phyloP scores from a whole-genome alignment of 306 rosid species.

The Lagenaria siceraria region DNA sequence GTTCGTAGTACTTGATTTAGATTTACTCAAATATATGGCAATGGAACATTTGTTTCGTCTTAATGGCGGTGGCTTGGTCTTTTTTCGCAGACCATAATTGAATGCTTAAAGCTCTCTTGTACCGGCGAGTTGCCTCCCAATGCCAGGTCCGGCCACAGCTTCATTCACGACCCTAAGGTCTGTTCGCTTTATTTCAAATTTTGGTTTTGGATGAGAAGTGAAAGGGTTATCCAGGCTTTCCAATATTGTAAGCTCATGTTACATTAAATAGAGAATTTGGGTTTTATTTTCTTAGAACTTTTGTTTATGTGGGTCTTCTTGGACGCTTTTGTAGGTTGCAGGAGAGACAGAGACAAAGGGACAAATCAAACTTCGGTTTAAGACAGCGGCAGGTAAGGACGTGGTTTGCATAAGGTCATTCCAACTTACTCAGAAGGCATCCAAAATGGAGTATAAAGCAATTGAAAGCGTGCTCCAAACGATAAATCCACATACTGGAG shows the following conservation, averaged over 20 bases:
- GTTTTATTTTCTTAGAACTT: neutral
- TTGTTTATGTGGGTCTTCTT: neutral
- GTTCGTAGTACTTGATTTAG: neutral
- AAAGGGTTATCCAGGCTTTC: no score
- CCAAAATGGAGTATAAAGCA: constrained; percentile 92
- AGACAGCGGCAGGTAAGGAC: constrained; percentile 79
- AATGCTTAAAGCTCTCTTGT: constrained; percentile 95
- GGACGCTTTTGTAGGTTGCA: constrained; percentile 35
- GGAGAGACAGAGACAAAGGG: constrained; percentile 97
- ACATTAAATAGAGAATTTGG: neutral
- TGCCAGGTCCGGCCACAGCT: constrained; percentile 93
- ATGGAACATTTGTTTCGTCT: neutral
- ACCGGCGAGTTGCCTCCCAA: constrained; percentile 95
- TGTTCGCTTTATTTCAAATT: constrained; percentile 4
- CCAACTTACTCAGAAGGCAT: constrained; percentile 87
- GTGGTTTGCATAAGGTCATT: constrained; percentile 85
- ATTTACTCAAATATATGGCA: neutral
- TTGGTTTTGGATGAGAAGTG: neutral
- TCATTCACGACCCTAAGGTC: constrained; percentile 96
- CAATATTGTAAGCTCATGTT: neutral
- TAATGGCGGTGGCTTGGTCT: neutral
- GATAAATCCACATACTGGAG: constrained; percentile 82
- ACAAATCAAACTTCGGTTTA: constrained; percentile 87
- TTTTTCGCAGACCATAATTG: constrained; percentile 54
- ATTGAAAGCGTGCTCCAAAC: constrained; percentile 97